Evolutionary conservation across 2,329 filamentous ascomycete genomes (phyloP).

Genomic region (Neurospora sp.): DNA sequence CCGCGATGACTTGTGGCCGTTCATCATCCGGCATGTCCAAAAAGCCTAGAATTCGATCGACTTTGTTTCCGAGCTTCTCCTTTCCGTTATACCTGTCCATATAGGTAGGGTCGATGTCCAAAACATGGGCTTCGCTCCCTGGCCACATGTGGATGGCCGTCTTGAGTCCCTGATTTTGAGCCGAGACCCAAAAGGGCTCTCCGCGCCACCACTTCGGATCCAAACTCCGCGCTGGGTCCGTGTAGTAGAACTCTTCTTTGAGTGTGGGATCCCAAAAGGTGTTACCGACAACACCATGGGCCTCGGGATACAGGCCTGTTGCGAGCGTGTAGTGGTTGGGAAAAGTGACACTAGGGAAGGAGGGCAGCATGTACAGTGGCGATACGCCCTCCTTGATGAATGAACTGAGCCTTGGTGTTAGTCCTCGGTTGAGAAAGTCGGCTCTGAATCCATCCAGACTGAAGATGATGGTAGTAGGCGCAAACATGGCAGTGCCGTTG

Average conservation of each 20-base stretch:
- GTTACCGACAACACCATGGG: constrained; percentile 88
- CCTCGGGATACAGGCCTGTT: constrained; percentile 85
- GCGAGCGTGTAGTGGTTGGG: constrained; percentile 92
- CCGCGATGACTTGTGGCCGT: constrained; percentile 83
- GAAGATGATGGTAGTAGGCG: constrained; percentile 84
- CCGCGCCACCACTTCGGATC: constrained; percentile 90
- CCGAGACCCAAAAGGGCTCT: constrained; percentile 89
- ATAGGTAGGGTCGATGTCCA: constrained; percentile 63
- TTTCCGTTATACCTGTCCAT: constrained; percentile 77
- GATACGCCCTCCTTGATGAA: constrained; percentile 79
- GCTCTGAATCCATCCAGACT: constrained; percentile 94
- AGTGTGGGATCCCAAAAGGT: constrained; percentile 82
- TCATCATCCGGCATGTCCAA: constrained; percentile 73
- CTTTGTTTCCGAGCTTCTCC: constrained; percentile 66
- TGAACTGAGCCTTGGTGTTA: constrained; percentile 72
- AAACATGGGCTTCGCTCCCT: constrained; percentile 80
- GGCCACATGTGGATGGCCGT: constrained; percentile 98
- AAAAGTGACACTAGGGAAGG: constrained; percentile 93
- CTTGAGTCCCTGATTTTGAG: constrained; percentile 68
- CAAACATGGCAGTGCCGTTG: constrained; percentile 85
- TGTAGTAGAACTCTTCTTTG: constrained; percentile 78
- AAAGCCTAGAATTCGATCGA: constrained; percentile 67
- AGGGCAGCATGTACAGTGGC: constrained; percentile 84
- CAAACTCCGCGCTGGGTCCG: constrained; percentile 63
- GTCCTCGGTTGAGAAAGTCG: constrained; percentile 73